These are phyloP conservation scores for Hymenoscyphus scutula DNA, from an alignment of 2,329 filamentous ascomycete genomes.

Conservation along the genomic window DNA sequence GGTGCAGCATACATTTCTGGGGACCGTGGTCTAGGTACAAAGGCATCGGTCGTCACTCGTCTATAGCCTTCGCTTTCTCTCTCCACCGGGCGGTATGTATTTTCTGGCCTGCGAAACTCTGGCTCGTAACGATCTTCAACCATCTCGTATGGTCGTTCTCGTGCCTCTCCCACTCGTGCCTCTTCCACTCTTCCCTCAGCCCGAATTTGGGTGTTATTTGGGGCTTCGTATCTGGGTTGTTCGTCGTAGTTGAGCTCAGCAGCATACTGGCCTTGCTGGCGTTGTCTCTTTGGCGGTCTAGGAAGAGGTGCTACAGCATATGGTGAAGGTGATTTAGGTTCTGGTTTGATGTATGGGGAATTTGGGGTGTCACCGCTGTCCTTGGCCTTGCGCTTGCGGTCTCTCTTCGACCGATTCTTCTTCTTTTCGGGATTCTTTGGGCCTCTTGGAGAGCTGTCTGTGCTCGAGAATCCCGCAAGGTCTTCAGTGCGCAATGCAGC, in stretches of 20 bases:
- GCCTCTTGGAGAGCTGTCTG: conserved; percentile 59
- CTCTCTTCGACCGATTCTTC: conserved; percentile 51
- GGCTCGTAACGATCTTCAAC: conserved; percentile 28
- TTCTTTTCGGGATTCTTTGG: conserved; percentile 45
- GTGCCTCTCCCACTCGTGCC: no score
- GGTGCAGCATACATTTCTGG: conserved; percentile 29
- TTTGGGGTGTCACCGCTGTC: conserved; percentile 41
- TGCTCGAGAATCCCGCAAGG: conserved; percentile 48
- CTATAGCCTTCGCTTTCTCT: conserved; percentile 31
- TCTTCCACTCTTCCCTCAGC: conserved; percentile 24
- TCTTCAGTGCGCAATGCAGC: conserved; percentile 51
- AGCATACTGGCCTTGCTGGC: conserved; percentile 45
- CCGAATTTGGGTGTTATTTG: conserved; percentile 21
- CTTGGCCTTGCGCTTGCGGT: conserved; percentile 52
- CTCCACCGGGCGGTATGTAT: conserved; percentile 30
- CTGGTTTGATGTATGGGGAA: conserved; percentile 59
- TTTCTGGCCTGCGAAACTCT: conserved; percentile 27
- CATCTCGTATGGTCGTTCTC: conserved; percentile 24
- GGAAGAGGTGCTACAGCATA: conserved; percentile 51
- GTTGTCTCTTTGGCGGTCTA: conserved; percentile 56
- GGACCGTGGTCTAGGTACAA: conserved; percentile 29
- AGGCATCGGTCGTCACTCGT: conserved; percentile 23
- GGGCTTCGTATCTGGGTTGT: conserved; percentile 44
- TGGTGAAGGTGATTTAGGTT: conserved; percentile 63
- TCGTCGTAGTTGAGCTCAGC: conserved; percentile 44